Evolutionary conservation across 495 filamentous ascomycete genomes (phyloP), one percentile per base, ranked within the genome.

Genomic region (Usnea hakonensis): DNA sequence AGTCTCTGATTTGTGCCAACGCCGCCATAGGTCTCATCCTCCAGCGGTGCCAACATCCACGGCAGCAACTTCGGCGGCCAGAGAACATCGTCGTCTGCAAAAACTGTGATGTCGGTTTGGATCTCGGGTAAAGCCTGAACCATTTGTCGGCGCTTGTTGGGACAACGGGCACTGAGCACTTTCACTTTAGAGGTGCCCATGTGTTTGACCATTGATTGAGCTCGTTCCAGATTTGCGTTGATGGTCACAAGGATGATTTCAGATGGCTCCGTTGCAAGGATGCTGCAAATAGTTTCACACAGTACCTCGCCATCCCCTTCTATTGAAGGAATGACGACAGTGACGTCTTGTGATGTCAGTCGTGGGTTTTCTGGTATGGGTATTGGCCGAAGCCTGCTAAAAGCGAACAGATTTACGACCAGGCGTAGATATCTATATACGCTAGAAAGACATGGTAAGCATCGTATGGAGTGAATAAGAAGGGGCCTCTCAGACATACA

Each of bases 61-160:
- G 84, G 83, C 36, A 92, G 80, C 44, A 92, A 81, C 6, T 83
- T 89, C 4, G 74, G 73, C 1, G 90, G 90, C 88, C 90, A 93
- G 64, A 83, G 86, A 57, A 95, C 90, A 71, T 95, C 90, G 74
- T 94, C 90, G 70, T 95, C 90, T 30, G 88, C 88, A 70, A 95
- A 87, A 55, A 95, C 75, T 16, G 87, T 92, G 65, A 94, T 87
- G 16, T 81, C 71, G 0, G 90, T 92, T 55, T 71, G 74, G 36
- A 94, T 88, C 63, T 88, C 81, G 26, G 89, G 89, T 54, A 95
- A 87, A 2, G 89, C 90, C 61, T 83, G 80, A 61, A 87, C 88
- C 74, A 95, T 89, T 73, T 95, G 90, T 36, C 86, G 83, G 19
- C 90, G 84, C 74, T 95, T 95, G 73, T 95, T 94, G 17, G 85